A percentile compares a stretch with the other conserved stretches of the same genome.
Evolutionary conservation across 768 basidiomycete genomes (phyloP).

Genomic region (Termitomyces sp.): DNA sequence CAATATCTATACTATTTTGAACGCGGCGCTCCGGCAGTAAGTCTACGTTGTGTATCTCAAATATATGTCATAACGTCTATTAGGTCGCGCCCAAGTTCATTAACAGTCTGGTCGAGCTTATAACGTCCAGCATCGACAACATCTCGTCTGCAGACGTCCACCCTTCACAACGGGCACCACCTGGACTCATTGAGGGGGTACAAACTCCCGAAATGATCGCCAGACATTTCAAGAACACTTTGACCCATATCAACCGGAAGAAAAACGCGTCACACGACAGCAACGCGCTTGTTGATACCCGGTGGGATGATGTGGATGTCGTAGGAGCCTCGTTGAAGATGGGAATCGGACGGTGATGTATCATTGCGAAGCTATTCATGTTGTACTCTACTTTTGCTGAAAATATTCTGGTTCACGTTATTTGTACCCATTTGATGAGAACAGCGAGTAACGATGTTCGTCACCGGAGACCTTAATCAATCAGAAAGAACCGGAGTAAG

Average conservation of each 20-base stretch:
- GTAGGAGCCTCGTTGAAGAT: slow-evolving; percentile 87
- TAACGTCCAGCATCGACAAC: slow-evolving; percentile 90
- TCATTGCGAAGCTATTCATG: neutral
- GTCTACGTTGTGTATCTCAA: slow-evolving; percentile 21
- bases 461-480: no score
- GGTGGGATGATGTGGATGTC: slow-evolving; percentile 88
- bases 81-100: slow-evolving; percentile 95
- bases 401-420: no score
- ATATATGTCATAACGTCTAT: neutral
- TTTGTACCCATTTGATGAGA: no score
- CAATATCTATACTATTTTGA: slow-evolving; percentile 96
- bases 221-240: slow-evolving; percentile 89
- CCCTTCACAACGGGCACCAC: slow-evolving; percentile 80
- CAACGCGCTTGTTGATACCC: slow-evolving; percentile 32
- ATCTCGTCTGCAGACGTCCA: slow-evolving; percentile 86
- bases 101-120: slow-evolving; percentile 92
- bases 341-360: slow-evolving; percentile 57
- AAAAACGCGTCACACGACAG: slow-evolving; percentile 50
- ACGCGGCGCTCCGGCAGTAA: slow-evolving; percentile 83
- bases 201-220: slow-evolving; percentile 92
- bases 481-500: no score
- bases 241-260: slow-evolving; percentile 74
- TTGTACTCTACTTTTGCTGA: slow-evolving; percentile 3
- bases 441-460: no score
- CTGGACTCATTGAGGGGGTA: slow-evolving; percentile 88